Conservation (phyloP, 2,329 filamentous ascomycete genomes). For the Rutstroemia sydowiana region DNA sequence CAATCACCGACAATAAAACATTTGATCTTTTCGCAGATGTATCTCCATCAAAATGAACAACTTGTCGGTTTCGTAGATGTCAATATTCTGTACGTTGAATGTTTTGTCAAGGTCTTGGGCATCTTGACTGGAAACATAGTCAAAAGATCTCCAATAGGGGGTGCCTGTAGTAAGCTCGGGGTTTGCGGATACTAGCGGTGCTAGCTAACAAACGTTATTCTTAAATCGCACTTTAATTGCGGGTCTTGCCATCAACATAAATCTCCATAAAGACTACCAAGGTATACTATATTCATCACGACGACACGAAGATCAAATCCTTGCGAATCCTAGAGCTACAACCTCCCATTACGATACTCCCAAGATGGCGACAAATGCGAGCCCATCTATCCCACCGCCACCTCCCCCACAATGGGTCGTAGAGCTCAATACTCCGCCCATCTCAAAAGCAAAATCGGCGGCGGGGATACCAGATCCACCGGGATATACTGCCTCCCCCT, state of each 20-base stretch:
- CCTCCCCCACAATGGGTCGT: conserved; percentile 72
- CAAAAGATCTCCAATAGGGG: conserved; percentile 9
- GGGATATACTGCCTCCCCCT: conserved; percentile 56
- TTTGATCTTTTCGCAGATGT: conserved; percentile 14
- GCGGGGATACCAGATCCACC: conserved; percentile 72
- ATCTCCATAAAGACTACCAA: not conserved
- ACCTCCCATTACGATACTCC: too few relatives aligned
- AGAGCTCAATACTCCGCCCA: conserved; percentile 66
- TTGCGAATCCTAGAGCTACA: not conserved
- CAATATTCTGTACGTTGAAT: conserved; percentile 5
- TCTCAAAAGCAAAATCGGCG: conserved; percentile 56
- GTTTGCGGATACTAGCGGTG: not conserved
- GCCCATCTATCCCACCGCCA: conserved; percentile 19
- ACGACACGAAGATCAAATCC: not conserved
- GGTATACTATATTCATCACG: not conserved
- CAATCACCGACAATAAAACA: conserved; percentile 19
- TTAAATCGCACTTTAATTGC: not conserved
- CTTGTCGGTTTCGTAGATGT: conserved; percentile 5
- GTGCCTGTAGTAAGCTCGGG: conserved; percentile 14
- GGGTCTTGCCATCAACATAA: not conserved
- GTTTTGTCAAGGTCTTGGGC: conserved; percentile 8
- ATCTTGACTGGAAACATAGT: conserved; percentile 8
- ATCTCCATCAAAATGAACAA: conserved; percentile 19
- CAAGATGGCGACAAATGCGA: not conserved
- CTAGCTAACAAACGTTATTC: conserved; percentile 4